Evolutionary conservation across 441 rosid genomes (phyloP), one percentile per base, ranked within the genome.

Genomic region (Pelargonium myrrhifolium): DNA sequence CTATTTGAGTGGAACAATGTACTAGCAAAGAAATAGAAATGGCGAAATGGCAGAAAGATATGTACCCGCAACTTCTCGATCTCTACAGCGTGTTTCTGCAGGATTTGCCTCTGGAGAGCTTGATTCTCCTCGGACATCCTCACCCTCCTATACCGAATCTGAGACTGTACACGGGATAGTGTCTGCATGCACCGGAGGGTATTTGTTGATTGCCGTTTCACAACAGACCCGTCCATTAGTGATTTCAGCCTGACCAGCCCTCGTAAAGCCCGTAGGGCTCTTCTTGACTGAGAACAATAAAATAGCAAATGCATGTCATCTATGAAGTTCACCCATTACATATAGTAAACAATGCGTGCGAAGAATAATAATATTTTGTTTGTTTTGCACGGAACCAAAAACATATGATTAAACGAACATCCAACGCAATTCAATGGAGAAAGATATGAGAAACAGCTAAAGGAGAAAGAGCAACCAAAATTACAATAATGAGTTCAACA

Each of bases 71-170:
- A 68, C 75, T 78, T 85, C 71, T 83, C 87, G 56, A 86, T 77
- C 81, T 91, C 93, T 73, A 83, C 85, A 2, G 88, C 97, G 72
- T 90, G 97, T 74, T 93, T 91, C 65, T 94, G 96, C 68, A 87
- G 71, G 40, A 91, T 87, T 72, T 88, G 99, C 59, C 81, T 85
- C 77, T 88, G 99, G 21, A 91, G 87, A 69, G 89, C 88, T 65
- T 87, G 96, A 73, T 88, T 94, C 85, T 94, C 99, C 81, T 94
- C 96, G 9, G 82, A 75, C 96, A 91, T 87, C 70, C 87, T 80
- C 68, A 84, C 70, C 71, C 99, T 94, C 76, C 93, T 80, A 7
- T 79, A 72, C 20, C 77, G 85, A 78, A 94, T 86, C 70, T 89
- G 93, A 70, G 93, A 82, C 73, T 89, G 99, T 69, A 91, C 86